Base-by-base conservation (phyloP, 164 flowering plant genomes). In the Protea cynaroides region DNA sequence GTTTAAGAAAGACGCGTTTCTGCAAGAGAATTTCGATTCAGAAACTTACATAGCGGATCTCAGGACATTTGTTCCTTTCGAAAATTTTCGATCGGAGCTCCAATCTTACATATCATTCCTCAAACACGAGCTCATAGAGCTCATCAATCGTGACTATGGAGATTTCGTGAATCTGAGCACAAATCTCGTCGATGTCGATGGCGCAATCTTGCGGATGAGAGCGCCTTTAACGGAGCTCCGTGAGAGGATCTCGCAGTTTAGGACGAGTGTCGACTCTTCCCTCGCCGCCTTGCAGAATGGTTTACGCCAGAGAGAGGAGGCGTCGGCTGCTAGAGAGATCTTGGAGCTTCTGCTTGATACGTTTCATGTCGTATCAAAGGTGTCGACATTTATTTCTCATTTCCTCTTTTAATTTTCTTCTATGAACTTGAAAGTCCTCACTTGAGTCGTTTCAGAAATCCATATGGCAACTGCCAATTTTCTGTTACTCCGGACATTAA, bases 341-440 rank as follows among this genome's bases (percentile, higher is more conserved):
- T 68, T 95, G 65, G 97, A 95, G 77, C 71, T 83, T 69, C 71
- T 95, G 74, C 89, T 95, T 18, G 96, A 92, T 64, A 88, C 94
- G 1, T 90, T 88, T 71, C 97, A 95, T 52, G 97, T 92, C 17
- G 94, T 95, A 1, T 95, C 99, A 4, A 95, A 95, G 97, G 97
- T 89, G n/a, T n/a, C n/a, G 55, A 43, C 1, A 24, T 57, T 37
- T 62, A 17, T 56, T 7, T 44, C 34, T 25, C 25, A n/a, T 25
- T 40, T 40, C 14, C 14, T n/a, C n/a, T n/a, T n/a, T n/a, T n/a
- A n/a, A n/a, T n/a, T n/a, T n/a, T n/a, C 34, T 0, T 29, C 34
- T 40, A 12, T 1, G 14, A 12, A 40, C 1, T 40, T 40, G 14
- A 40, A 40, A 40, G 14, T 8, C 46, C 14, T 40, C 14, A 40